Evolutionary conservation across 495 filamentous ascomycete genomes (phyloP), one percentile per base, ranked within the genome.

Genomic region (Penicillium antarcticum): DNA sequence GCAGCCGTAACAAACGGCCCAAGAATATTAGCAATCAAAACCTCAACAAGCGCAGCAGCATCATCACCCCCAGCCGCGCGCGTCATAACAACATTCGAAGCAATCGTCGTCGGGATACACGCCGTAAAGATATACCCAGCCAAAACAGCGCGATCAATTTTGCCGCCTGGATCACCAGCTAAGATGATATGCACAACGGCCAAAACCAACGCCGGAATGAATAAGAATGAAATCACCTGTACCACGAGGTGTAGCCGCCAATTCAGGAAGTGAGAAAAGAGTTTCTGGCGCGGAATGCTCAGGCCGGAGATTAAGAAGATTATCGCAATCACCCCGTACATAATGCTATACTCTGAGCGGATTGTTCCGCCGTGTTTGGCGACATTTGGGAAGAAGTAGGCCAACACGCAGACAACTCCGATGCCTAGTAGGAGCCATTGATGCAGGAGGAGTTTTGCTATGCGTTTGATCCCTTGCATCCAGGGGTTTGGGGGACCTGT

Each of bases 381-480:
- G 24, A 82, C 73, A 33, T 76, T 63, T 17, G 79, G 77, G 52
- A 81, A 80, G 43, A 70, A 75, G 56, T 79, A 79, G 38, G 74
- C 79, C 21, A 81, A 62, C 1, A 72, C 60, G 51, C 75, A 77
- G 42, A 61, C 77, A 11, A 79, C 51, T 8, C 75, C 77, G 46
- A 82, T 79, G 19, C 76, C 80, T 47, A 82, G 70, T 14, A 81
- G 68, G 31, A 83, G 74, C 77, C 79, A 83, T 57, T 83, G 80
- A 40, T 71, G 71, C 24, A 74, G 62, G 50, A 83, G 51, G 53
- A 80, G 69, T 11, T 42, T 45, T 6, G 69, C 41, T 34, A 62
- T 53, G 32, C 34, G 40, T 35, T 64, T 62, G 26, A 59, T 17
- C 29, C 52, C 41, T 38, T 39, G 46, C 24, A 52, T 41, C 57